Percentiles rank a stretch among this genome's conserved stretches.
These are phyloP conservation scores for Pelargonium myrrhifolium DNA, from an alignment of 441 rosid species.

Conservation along the genomic window DNA sequence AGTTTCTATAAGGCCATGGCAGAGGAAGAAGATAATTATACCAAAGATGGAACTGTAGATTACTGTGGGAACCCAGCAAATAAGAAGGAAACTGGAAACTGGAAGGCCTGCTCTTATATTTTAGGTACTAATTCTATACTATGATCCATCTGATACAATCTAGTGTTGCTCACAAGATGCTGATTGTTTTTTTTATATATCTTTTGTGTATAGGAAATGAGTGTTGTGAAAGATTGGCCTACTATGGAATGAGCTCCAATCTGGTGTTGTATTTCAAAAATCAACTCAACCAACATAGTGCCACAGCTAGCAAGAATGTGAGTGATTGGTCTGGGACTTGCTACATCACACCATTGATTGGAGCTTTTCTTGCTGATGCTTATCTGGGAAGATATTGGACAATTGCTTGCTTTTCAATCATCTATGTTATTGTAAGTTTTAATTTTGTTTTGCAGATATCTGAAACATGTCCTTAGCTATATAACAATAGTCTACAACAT, in stretches of 20 bases:
- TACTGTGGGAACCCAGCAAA: constrained; percentile 60
- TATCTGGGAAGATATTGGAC: constrained; percentile 88
- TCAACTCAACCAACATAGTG: constrained; percentile 65
- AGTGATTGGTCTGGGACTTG: constrained; percentile 94
- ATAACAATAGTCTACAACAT: no score
- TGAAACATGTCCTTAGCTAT: no score
- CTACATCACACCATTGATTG: constrained; percentile 73
- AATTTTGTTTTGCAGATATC: neutral
- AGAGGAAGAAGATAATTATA: constrained; percentile 43
- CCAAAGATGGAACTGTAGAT: constrained; percentile 74
- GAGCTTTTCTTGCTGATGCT: constrained; percentile 93
- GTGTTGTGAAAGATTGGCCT: constrained; percentile 90
- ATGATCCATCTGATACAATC: neutral
- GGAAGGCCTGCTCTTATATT: constrained; percentile 89
- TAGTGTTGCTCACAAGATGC: neutral
- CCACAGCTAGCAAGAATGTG: constrained; percentile 67
- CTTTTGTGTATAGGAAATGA: constrained; percentile 50
- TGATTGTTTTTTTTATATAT: neutral
- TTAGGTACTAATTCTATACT: constrained; percentile 48
- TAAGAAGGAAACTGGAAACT: constrained; percentile 63
- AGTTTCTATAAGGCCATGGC: neutral
- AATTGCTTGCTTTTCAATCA: constrained; percentile 58
- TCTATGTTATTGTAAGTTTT: constrained; percentile 64
- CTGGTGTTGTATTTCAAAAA: constrained; percentile 65
- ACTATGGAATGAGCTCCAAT: constrained; percentile 95